phyloP scores from a whole-genome alignment of 257 asterid species.

The Petunia secreta region DNA sequence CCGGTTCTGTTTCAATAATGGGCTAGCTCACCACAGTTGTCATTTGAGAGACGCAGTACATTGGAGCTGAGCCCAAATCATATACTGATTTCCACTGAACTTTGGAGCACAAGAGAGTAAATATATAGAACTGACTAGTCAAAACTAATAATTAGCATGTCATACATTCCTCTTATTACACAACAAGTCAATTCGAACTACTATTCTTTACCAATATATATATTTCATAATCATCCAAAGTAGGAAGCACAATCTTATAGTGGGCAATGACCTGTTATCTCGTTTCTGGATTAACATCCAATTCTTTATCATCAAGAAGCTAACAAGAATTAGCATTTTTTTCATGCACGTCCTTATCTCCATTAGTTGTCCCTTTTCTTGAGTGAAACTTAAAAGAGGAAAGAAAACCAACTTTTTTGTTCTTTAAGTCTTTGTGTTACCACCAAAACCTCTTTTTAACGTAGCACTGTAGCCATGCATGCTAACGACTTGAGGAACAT shows the following conservation, averaged over 20 bases:
- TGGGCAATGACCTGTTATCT: conserved; percentile 20
- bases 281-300: conserved; percentile 20
- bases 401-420: background rate
- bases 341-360: background rate
- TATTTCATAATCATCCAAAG: background rate
- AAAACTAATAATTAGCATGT: background rate
- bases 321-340: background rate
- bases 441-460: too few species aligned
- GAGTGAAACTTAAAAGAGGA: background rate
- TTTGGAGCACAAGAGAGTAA: too few species aligned
- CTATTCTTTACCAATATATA: background rate
- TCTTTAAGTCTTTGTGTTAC: background rate
- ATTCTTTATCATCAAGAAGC: background rate
- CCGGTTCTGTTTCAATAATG: too few species aligned
- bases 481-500: background rate
- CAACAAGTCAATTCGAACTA: background rate
- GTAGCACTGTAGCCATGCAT: background rate
- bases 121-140: too few species aligned
- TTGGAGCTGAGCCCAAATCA: too few species aligned
- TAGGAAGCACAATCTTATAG: background rate
- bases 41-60: too few species aligned
- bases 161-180: background rate
- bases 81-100: too few species aligned
- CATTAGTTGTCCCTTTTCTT: background rate
- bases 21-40: too few species aligned